Conservation (phyloP, 306 rosid species). For the Trichosanthes truncata region DNA sequence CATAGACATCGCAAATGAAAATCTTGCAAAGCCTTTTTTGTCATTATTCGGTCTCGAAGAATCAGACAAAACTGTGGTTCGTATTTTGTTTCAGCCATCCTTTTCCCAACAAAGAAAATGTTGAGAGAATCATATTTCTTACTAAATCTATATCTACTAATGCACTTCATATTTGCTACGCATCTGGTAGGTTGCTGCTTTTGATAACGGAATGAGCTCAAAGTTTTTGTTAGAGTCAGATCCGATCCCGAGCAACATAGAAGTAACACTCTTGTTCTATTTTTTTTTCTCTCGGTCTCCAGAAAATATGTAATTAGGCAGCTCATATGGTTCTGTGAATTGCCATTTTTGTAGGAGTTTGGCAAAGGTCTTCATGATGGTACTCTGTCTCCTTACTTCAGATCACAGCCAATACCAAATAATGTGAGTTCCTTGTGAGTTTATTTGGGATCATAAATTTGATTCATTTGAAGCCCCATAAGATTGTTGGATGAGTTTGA, state of each 20-base stretch:
- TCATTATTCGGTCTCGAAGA: slow-evolving; percentile 86
- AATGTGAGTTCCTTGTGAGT: slow-evolving; percentile 44
- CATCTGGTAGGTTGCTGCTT: slow-evolving; percentile 59
- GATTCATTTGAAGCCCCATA: not conserved
- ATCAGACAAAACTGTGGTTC: slow-evolving; percentile 57
- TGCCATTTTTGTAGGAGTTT: slow-evolving; percentile 52
- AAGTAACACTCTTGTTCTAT: slow-evolving; percentile 32
- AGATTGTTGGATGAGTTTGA: not conserved
- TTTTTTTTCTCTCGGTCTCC: not conserved
- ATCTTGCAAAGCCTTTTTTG: slow-evolving; percentile 90
- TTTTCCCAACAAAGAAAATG: not conserved
- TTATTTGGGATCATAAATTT: not conserved
- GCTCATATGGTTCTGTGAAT: slow-evolving; percentile 15
- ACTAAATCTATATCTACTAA: not conserved
- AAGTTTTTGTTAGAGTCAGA: slow-evolving; percentile 71
- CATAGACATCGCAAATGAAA: slow-evolving; percentile 60
- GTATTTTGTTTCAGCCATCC: slow-evolving; percentile 21
- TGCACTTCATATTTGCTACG: not conserved
- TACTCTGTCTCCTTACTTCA: slow-evolving; percentile 55
- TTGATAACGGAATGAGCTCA: slow-evolving; percentile 55
- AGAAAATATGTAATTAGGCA: not conserved
- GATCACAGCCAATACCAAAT: slow-evolving; percentile 80
- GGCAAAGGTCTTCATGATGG: slow-evolving; percentile 56
- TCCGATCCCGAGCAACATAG: slow-evolving; percentile 55
- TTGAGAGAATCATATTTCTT: not conserved